phyloP scores from a whole-genome alignment of 2,329 filamentous ascomycete species.

The Neopestalotiopsis sp. region DNA sequence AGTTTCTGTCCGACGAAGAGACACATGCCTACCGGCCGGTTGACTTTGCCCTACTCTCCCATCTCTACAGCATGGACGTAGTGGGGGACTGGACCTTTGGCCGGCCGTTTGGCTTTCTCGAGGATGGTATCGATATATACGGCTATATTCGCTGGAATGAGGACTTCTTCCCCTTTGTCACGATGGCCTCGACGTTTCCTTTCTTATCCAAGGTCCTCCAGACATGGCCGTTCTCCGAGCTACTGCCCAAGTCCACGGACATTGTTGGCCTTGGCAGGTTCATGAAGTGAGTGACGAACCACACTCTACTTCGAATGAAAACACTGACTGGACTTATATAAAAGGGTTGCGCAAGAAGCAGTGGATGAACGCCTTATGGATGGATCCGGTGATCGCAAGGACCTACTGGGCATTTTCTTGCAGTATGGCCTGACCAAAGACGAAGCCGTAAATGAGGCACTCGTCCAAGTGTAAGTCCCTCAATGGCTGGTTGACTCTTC shows the following conservation, averaged over 20 bases:
- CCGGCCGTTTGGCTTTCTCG: slow-evolving; percentile 40
- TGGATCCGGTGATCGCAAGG: slow-evolving; percentile 18
- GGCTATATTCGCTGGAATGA: slow-evolving; percentile 27
- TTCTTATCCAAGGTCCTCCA: slow-evolving; percentile 23
- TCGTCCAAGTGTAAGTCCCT: slow-evolving; percentile 24
- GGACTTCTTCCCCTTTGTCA: slow-evolving; percentile 24
- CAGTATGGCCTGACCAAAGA: slow-evolving; percentile 20
- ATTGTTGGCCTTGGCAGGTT: slow-evolving; percentile 23
- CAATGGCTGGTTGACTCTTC: too few species aligned
- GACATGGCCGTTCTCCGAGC: slow-evolving; percentile 24
- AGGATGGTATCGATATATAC: slow-evolving; percentile 38
- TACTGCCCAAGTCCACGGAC: slow-evolving; percentile 23
- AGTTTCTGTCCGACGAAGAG: slow-evolving; percentile 18
- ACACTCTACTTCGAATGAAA: background rate
- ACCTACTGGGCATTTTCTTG: slow-evolving; percentile 24
- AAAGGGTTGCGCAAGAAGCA: slow-evolving; percentile 23
- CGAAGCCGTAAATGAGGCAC: slow-evolving; percentile 23
- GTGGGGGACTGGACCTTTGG: slow-evolving; percentile 41
- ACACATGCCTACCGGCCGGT: slow-evolving; percentile 27
- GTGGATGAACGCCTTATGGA: slow-evolving; percentile 22
- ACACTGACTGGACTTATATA: background rate
- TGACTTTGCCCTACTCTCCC: slow-evolving; percentile 47
- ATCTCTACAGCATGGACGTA: slow-evolving; percentile 42
- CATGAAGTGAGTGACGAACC: slow-evolving; percentile 17
- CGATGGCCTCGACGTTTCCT: slow-evolving; percentile 23